Evolutionary conservation across 495 filamentous ascomycete species (phyloP), one percentile per base, ranked within the genome.

Genomic region (Podospora sp.): DNA sequence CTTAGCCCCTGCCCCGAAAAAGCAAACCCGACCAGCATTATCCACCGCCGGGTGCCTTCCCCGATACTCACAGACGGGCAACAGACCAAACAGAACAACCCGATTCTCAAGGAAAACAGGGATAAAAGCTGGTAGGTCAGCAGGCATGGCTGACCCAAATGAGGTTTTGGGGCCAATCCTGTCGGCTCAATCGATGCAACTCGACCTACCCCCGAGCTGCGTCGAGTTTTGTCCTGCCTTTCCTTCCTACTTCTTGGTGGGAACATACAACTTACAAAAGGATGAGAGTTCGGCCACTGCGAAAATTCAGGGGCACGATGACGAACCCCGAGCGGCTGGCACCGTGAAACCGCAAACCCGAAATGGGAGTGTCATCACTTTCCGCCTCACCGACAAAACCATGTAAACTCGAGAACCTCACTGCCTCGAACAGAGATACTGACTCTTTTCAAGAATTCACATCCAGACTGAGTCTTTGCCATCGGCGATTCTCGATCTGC

Each of bases 401-500:
- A 68, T 91, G 88, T 91, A 83, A 84, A 85, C 73, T 21, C 57
- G 16, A 52, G 57, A 36, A 9, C 4, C 56, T 52, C 22, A 27
- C 22, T 4, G 58, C 18, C 2, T 68, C n/a, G 16, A 21, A 69
- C 29, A 49, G 25, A 8, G 62, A 9, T 14, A 40, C 60, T 66
- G 21, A 69, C 20, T 26, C 21, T 58, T 36, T 49, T n/a, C 40
- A 61, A 83, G 81, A 73, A 71, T 68, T 0, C 76, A 73, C 58
- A 51, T 82, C 25, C 82, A 87, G 65, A 86, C 82, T 0, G 61
- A 89, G 27, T 74, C 81, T 2, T 83, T 88, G 36, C 84, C 84
- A 50, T 90, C 86, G 69, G 93, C 92, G 22, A 83, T 97, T 24
- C 87, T 98, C 52, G 94, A 98, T 74, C 83, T 97, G 24, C 90